Base-by-base conservation (phyloP, 1,284 basidiomycete species). In the Heterobasidion parviporum region DNA sequence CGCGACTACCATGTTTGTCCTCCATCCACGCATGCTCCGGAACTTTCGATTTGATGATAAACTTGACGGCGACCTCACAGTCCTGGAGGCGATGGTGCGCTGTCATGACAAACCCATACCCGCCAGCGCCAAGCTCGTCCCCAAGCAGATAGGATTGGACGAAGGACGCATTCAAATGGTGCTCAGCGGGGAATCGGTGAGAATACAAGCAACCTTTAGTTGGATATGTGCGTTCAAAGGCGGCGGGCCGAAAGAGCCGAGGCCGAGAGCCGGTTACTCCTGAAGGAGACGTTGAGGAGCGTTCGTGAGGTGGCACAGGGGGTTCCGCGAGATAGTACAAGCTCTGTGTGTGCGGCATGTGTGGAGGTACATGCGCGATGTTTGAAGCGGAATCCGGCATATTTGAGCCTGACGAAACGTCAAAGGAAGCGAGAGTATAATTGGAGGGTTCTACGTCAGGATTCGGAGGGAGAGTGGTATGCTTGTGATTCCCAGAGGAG, bases 91-190 rank as follows among this genome's bases (percentile, higher is more conserved):
- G 81, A 65, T 87, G 78, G 34, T 74, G 69, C 6, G 88, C 90
- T 5, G 86, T 86, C 78, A 92, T 85, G 32, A 97, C 94, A 67
- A 97, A 96, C 7, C 94, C 94, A 66, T 94, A 97, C 14, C 94
- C 94, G 44, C 94, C 94, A 8, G 85, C 83, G 50, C 94, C 94
- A 43, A 97, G 82, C 69, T 94, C 91, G 60, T 87, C 87, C 45
- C 79, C 79, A 47, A 95, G 79, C 20, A 75, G 69, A 68, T 94
- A 97, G 46, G 69, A 70, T 43, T 73, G 72, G 9, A 80, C 80
- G 65, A 96, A 96, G 35, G 77, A 72, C 1, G 78, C 69, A 62
- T 88, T 79, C 38, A 96, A 79, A 26, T 64, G 65, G 68, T 93
- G 87, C 2, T 75, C 77, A 3, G 67, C 62, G 2, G 84, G 81